Conservation (phyloP, 129 eudicot genomes). For the Arctium minus region DNA sequence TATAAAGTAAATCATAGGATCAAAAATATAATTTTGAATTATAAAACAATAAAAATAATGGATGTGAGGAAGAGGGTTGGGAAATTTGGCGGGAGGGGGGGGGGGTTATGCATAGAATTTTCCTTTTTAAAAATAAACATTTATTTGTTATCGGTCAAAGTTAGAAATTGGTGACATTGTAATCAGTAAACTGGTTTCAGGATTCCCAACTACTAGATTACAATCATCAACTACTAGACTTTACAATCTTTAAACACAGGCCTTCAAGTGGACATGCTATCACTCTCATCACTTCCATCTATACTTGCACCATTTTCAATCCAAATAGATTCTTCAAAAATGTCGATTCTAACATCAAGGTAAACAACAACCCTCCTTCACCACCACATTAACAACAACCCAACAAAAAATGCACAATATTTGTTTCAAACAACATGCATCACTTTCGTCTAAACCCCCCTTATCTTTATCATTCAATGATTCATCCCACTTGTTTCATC, state of each 20-base stretch:
- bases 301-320: conserved; percentile 25
- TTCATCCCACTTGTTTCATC: conserved; percentile 31
- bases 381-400: conserved; percentile 31
- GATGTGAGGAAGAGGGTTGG: no score
- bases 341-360: conserved; percentile 36
- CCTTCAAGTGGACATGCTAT: not conserved
- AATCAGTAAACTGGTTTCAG: conserved; percentile 6
- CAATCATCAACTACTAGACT: not conserved
- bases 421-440: conserved; percentile 30
- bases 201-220: conserved; percentile 4
- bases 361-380: conserved; percentile 21
- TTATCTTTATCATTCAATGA: conserved; percentile 44
- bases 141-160: not conserved
- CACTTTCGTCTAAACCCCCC: conserved; percentile 34
- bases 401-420: conserved; percentile 22
- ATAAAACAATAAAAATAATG: no score
- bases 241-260: not conserved
- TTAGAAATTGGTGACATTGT: not conserved
- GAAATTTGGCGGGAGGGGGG: no score
- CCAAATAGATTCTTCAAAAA: conserved; percentile 25
- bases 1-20: no score
- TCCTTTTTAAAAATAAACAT: no score
- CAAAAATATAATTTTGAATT: no score
- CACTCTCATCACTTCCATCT: not conserved
- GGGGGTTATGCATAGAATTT: no score